A percentile compares a stretch with the other conserved stretches of the same genome.
These are phyloP conservation scores for Aurifilum marmelostoma DNA, from an alignment of 2,329 filamentous ascomycete species.

Conservation along the genomic window DNA sequence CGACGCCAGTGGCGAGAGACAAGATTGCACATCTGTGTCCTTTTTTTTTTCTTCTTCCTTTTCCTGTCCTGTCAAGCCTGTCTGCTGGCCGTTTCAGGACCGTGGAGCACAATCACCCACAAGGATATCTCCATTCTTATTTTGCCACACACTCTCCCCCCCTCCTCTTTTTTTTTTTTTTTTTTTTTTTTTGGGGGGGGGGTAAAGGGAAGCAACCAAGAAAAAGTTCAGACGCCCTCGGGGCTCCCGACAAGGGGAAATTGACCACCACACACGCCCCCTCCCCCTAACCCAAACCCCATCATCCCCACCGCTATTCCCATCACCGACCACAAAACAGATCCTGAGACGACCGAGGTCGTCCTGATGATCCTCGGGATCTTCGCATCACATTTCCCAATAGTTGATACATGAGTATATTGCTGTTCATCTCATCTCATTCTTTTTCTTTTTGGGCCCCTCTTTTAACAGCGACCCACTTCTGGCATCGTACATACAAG, in stretches of 20 bases:
- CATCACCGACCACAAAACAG: not conserved
- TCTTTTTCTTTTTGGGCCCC: not conserved
- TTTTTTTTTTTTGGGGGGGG: no score
- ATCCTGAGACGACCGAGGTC: conserved; percentile 1
- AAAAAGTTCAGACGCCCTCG: conserved; percentile 19
- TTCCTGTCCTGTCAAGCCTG: no score
- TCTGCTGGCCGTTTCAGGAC: conserved; percentile 27
- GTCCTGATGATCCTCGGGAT: not conserved
- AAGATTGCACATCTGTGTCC: not conserved
- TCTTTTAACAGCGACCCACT: not conserved
- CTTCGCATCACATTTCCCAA: not conserved
- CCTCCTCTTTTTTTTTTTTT: no score
- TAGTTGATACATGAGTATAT: not conserved
- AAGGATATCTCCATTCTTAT: not conserved
- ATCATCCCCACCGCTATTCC: not conserved
- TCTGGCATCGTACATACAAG: no score
- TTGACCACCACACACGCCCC: not conserved
- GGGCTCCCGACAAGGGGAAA: conserved; percentile 1
- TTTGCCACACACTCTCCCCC: conserved; percentile 15
- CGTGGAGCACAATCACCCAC: conserved; percentile 18
- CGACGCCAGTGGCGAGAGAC: not conserved
- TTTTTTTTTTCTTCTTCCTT: no score
- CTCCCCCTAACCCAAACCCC: not conserved
- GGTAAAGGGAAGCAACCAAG: no score
- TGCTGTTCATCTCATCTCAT: conserved; percentile 7